These are phyloP conservation scores for Solanum gandarillasii DNA, from an alignment of 257 asterid species.

Conservation along the genomic window DNA sequence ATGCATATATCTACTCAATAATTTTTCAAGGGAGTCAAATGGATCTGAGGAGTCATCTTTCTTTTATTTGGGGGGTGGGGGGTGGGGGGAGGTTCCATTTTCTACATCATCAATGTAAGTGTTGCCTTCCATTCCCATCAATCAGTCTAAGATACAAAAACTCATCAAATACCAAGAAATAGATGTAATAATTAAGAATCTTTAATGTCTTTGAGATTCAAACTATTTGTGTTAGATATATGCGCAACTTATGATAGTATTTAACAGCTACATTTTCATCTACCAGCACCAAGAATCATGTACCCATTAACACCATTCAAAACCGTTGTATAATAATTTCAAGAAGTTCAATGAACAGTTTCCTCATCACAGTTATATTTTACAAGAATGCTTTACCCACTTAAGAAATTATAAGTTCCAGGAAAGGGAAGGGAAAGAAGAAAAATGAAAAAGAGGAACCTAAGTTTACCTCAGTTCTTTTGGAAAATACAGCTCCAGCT, in stretches of 20 bases:
- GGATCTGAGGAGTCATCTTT: background rate
- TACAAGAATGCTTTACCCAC: background rate
- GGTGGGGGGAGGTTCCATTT: background rate
- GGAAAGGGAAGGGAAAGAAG: background rate
- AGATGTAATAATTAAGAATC: background rate
- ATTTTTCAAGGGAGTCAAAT: background rate
- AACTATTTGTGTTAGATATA: background rate
- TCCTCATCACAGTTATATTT: background rate
- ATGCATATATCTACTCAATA: background rate
- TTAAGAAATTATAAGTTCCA: background rate
- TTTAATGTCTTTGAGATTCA: background rate
- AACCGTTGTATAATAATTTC: background rate
- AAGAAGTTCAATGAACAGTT: background rate
- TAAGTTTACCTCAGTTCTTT: constrained; percentile 52
- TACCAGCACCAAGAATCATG: background rate
- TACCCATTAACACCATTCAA: background rate
- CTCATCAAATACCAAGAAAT: background rate
- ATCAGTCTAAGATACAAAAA: background rate
- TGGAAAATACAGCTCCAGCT: constrained; percentile 56
- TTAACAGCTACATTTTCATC: background rate
- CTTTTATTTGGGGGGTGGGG: background rate
- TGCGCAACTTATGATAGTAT: background rate
- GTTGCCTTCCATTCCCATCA: background rate
- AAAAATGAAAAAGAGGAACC: background rate
- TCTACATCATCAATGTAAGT: background rate